Conservation (phyloP, 306 rosid genomes). For the Pueraria montana region DNA sequence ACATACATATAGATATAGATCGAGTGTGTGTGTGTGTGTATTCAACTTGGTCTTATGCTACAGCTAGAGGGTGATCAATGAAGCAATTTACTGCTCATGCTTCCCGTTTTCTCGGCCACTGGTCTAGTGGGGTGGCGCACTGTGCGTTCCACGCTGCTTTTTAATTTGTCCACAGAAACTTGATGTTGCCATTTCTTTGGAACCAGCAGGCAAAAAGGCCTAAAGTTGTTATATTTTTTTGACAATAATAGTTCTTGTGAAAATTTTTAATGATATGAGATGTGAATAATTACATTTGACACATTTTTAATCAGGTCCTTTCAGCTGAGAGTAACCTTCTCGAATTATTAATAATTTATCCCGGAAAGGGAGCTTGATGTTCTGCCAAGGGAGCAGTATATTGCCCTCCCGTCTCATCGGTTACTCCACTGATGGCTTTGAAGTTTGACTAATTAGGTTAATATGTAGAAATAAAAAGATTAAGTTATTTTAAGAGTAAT, state of each 20-base stretch:
- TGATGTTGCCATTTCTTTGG: constrained; percentile 56
- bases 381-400: constrained; percentile 27
- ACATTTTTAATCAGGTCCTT: not conserved
- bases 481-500: too few species aligned
- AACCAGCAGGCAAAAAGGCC: constrained; percentile 38
- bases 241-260: not conserved
- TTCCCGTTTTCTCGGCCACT: constrained; percentile 60
- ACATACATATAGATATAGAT: constrained; percentile 18
- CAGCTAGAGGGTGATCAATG: constrained; percentile 29
- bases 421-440: constrained; percentile 37
- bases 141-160: constrained; percentile 37
- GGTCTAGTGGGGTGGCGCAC: constrained; percentile 52
- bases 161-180: constrained; percentile 31
- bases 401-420: constrained; percentile 38
- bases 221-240: constrained; percentile 2
- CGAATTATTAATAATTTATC: not conserved
- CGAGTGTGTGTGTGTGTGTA: too few species aligned
- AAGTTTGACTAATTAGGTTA: not conserved
- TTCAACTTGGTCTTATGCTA: constrained; percentile 43
- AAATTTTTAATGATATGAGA: not conserved
- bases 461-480: too few species aligned
- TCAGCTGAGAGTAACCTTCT: not conserved
- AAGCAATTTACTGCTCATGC: constrained; percentile 51
- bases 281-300: not conserved
- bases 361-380: constrained; percentile 20